Evolutionary conservation across 2,329 filamentous ascomycete species (phyloP).

Genomic region (Periconia sp.): DNA sequence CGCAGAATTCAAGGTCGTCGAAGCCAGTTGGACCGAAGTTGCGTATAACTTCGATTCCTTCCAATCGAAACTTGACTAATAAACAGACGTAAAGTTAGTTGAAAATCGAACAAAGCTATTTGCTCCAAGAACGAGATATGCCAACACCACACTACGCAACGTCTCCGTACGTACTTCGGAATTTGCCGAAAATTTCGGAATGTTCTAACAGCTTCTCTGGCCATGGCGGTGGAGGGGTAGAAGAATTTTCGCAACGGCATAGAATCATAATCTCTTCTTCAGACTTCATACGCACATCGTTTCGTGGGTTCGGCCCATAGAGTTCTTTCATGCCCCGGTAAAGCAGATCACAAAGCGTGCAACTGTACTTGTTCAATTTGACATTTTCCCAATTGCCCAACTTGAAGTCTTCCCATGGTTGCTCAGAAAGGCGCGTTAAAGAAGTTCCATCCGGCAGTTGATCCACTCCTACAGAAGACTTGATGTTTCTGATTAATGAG

Average conservation of each 20-base stretch:
- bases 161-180: neutral
- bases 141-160: too few relatives aligned
- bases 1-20: neutral
- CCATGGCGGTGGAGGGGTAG: neutral
- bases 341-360: neutral
- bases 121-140: too few relatives aligned
- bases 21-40: neutral
- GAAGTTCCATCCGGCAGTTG: neutral
- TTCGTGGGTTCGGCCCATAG: neutral
- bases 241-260: neutral
- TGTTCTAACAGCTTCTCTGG: neutral
- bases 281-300: neutral
- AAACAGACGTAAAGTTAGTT: neutral
- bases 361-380: neutral
- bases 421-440: neutral
- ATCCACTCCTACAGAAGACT: neutral
- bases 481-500: neutral
- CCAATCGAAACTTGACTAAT: neutral
- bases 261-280: neutral
- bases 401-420: neutral
- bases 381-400: neutral
- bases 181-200: constrained; percentile 1
- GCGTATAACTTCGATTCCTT: neutral
- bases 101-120: neutral
- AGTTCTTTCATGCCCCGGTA: neutral